These are phyloP conservation scores for Penicillium vulpinum DNA, from an alignment of 2,329 filamentous ascomycete species.

Conservation along the genomic window DNA sequence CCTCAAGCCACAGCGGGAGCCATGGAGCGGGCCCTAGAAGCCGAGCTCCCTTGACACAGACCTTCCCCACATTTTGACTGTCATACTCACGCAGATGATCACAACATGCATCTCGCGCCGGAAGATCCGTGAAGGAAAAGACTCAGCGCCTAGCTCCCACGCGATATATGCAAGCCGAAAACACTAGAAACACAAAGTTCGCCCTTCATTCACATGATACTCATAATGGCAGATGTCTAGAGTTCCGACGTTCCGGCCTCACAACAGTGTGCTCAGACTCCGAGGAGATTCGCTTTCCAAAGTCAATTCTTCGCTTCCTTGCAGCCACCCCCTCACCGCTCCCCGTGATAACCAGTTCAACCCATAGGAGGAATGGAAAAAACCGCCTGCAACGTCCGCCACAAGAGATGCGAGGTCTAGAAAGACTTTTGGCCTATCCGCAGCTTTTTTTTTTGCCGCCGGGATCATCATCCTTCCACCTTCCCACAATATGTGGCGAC, in stretches of 20 bases:
- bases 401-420: slow-evolving; percentile 6
- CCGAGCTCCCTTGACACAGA: background rate
- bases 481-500: background rate
- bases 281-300: slow-evolving; percentile 2
- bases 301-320: slow-evolving; percentile 18
- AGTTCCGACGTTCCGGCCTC: slow-evolving; percentile 9
- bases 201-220: slow-evolving; percentile 3
- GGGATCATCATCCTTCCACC: background rate
- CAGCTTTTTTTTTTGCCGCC: background rate
- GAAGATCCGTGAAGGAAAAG: slow-evolving; percentile 4
- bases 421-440: background rate
- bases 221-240: background rate
- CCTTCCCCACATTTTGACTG: slow-evolving; percentile 7
- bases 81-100: slow-evolving; percentile 2
- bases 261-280: slow-evolving; percentile 3
- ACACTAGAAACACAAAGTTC: background rate
- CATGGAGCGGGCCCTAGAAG: background rate
- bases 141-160: background rate
- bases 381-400: background rate
- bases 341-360: slow-evolving; percentile 3
- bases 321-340: slow-evolving; percentile 17
- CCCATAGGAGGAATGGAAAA: background rate
- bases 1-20: slow-evolving; percentile 3
- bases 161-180: background rate
- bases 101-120: slow-evolving; percentile 5